A percentile compares a stretch with the other conserved stretches of the same genome.
Conservation (phyloP, 305 asterid genomes). For the Solanum hybrid region DNA sequence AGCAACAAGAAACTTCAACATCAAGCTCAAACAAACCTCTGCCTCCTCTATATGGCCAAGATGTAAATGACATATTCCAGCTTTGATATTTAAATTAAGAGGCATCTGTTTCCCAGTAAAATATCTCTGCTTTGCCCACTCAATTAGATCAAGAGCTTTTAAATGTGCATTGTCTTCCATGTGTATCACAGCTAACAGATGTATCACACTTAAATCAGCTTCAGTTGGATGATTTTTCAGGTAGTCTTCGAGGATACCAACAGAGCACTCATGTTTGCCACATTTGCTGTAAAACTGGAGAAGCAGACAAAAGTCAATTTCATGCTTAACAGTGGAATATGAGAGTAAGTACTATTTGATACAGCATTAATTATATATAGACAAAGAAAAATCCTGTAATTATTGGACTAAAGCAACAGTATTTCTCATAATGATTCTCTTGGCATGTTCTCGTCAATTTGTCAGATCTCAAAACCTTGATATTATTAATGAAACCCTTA, state of each 20-base stretch:
- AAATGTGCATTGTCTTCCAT: conserved; percentile 10
- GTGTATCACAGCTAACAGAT: conserved; percentile 3
- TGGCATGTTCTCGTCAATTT: not conserved
- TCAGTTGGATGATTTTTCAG: conserved; percentile 7
- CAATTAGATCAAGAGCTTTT: conserved; percentile 11
- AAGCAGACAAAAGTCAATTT: not conserved
- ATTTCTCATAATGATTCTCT: not conserved
- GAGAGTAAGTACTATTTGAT: not conserved
- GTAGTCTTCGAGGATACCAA: conserved; percentile 4
- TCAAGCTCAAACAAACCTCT: not conserved
- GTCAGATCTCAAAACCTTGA: not conserved
- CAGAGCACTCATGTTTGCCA: conserved; percentile 4
- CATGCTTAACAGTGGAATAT: not conserved
- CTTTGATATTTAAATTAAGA: conserved; percentile 4
- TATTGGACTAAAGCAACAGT: not conserved
- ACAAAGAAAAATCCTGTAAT: not conserved
- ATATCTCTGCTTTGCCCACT: conserved; percentile 5
- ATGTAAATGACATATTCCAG: conserved; percentile 16
- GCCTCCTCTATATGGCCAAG: conserved; percentile 11
- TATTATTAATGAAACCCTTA: not conserved
- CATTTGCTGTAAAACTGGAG: conserved; percentile 9
- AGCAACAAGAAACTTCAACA: not conserved
- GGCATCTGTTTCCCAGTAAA: conserved; percentile 4
- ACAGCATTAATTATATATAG: not conserved
- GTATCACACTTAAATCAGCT: conserved; percentile 6